Base-by-base conservation (phyloP, 805 yeast species). In the Naumovozyma baii region DNA sequence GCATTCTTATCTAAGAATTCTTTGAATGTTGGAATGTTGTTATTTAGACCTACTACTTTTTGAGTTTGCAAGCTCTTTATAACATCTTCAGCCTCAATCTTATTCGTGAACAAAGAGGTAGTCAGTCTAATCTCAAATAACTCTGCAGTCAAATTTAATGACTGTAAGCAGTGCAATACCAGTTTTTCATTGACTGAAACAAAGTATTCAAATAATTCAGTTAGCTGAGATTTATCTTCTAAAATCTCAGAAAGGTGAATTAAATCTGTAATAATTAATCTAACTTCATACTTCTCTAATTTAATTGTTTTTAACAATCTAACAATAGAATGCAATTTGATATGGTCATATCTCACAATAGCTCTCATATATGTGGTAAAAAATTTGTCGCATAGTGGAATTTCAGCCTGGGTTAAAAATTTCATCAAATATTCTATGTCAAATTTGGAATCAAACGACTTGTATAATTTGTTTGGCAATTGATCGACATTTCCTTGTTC, bases 121-220 rank as follows among this genome's bases (percentile, higher is more conserved):
- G 84, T 83, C 34, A 85, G 63, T 39, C 72, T 69, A 68, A 86
- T 73, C 63, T 80, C 88, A 20, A 80, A 62, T 3, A 66, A 48
- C 20, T 71, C 76, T 3, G 74, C 43, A 15, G 62, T 51, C 16
- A 70, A 39, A 15, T 61, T 55, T 17, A 60, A 39, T 2, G 67
- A 56, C 2, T 54, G 46, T 37, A 76, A 51, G 18, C 64, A 61
- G n/a, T 55, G 48, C n/a, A 65, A 31, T 33, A 76, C 67, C 16
- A 66, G 43, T 2, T 56, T 63, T 43, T 68, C 63, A 38, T 72
- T 57, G 4, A 52, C 48, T 5, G 54, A 50, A 28, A 68, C 48
- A 33, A 67, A 58, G 42, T 57, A 63, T 43, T 68, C 72, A 39
- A 69, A 65, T 31, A 70, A 40, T n/a, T 53, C 56, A 13, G 62